phyloP scores from a whole-genome alignment of 192 early-diverging fungal species.

The Gryganskiella cystojenkinii region DNA sequence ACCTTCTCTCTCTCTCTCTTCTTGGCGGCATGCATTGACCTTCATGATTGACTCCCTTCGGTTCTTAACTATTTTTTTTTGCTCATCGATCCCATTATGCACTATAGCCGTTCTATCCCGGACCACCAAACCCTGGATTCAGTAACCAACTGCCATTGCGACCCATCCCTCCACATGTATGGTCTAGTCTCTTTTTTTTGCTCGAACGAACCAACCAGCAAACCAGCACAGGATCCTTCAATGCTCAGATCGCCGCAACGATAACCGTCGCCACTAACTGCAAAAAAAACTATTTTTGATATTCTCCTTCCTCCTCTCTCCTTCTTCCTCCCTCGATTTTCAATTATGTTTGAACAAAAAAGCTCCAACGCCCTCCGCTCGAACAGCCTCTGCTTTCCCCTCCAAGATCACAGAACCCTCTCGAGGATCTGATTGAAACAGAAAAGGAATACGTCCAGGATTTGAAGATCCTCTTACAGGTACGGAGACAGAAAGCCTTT shows the following conservation, averaged over 20 bases:
- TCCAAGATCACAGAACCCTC: conserved; percentile 40
- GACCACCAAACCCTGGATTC: conserved; percentile 36
- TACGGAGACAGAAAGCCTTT: conserved; percentile 12
- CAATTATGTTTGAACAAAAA: not conserved
- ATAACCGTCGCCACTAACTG: not conserved
- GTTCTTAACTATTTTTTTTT: not conserved
- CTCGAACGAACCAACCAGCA: too few relatives aligned
- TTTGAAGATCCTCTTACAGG: conserved; percentile 60
- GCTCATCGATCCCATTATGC: not conserved
- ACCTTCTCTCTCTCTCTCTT: not conserved
- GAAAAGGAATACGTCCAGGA: conserved; percentile 62
- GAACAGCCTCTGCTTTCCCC: conserved; percentile 14
- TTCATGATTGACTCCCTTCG: not conserved
- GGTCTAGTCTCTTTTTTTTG: too few relatives aligned
- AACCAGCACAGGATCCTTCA: too few relatives aligned
- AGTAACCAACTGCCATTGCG: conserved; percentile 26
- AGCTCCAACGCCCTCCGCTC: conserved; percentile 43
- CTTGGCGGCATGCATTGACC: not conserved
- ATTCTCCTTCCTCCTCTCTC: not conserved
- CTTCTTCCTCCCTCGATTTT: not conserved
- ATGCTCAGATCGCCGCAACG: too few relatives aligned
- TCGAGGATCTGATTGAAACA: conserved; percentile 61
- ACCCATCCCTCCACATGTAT: conserved; percentile 43
- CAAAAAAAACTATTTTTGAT: not conserved
- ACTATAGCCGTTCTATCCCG: conserved; percentile 15